Conservation (phyloP, 495 filamentous ascomycete species). For the Penicillium dipodomyicola region DNA sequence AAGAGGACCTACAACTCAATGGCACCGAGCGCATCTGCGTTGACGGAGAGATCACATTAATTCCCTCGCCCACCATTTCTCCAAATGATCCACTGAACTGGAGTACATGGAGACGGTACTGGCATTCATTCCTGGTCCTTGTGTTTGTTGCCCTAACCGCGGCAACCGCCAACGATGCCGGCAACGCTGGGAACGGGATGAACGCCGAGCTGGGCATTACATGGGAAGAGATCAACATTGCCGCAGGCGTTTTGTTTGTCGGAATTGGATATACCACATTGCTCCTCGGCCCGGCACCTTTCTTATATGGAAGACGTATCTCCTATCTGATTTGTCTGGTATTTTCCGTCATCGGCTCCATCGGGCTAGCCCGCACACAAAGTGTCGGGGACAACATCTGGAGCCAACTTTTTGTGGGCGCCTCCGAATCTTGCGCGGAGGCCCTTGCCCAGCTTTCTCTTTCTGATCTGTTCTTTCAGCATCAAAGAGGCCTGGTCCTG, state of each 20-base stretch:
- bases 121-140: constrained; percentile 27
- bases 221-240: constrained; percentile 25
- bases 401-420: constrained; percentile 31
- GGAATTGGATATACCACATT: constrained; percentile 28
- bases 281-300: constrained; percentile 24
- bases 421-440: constrained; percentile 31
- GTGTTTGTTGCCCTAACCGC: constrained; percentile 28
- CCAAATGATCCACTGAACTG: constrained; percentile 56
- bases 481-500: constrained; percentile 25
- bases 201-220: constrained; percentile 23
- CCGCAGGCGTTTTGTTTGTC: constrained; percentile 28
- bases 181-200: constrained; percentile 28
- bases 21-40: constrained; percentile 22
- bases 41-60: constrained; percentile 42
- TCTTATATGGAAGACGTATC: constrained; percentile 26
- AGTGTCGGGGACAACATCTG: constrained; percentile 25
- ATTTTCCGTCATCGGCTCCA: constrained; percentile 23
- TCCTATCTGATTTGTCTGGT: constrained; percentile 27
- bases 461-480: constrained; percentile 30
- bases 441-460: constrained; percentile 30
- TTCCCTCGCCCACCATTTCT: constrained; percentile 48
- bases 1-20: constrained; percentile 14
- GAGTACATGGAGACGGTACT: constrained; percentile 43
- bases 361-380: constrained; percentile 23
- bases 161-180: constrained; percentile 30